Evolutionary conservation across 2,329 filamentous ascomycete genomes (phyloP).

Genomic region (Aspergillus quadrilineatus): DNA sequence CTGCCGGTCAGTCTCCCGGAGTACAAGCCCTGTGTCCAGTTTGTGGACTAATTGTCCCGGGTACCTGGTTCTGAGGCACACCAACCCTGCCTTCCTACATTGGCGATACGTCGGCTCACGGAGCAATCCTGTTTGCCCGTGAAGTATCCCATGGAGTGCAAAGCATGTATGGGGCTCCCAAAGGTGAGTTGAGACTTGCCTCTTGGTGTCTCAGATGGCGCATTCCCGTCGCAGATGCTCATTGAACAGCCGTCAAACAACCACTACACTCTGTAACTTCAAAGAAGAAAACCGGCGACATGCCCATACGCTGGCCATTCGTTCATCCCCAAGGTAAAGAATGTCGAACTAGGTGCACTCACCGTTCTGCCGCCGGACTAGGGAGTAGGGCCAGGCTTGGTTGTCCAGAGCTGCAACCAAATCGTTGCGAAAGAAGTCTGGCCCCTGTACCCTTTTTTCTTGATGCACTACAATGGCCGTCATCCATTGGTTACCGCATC

Average conservation of each 20-base stretch:
- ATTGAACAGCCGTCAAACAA: not conserved
- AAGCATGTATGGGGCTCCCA: not conserved
- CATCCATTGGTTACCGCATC: slow-evolving; percentile 3
- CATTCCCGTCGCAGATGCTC: not conserved
- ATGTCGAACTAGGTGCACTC: not conserved
- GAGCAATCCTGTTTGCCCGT: not conserved
- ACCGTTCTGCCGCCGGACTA: not conserved
- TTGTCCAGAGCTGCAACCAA: not conserved
- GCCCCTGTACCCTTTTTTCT: not conserved
- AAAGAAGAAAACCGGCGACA: not conserved
- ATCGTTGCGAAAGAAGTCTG: not conserved
- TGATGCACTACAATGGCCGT: slow-evolving; percentile 5
- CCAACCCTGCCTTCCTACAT: not conserved
- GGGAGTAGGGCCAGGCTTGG: not conserved
- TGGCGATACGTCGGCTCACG: not conserved
- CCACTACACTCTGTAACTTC: not conserved
- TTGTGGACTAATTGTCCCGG: not conserved
- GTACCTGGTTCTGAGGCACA: not conserved
- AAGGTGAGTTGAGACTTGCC: not conserved
- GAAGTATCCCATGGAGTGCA: not conserved
- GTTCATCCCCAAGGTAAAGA: not conserved
- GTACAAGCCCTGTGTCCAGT: not conserved
- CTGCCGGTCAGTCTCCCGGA: no score
- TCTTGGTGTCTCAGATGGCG: not conserved
- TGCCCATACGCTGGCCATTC: not conserved